A percentile compares a stretch with the other conserved stretches of the same genome.
Conservation (phyloP, 2,329 filamentous ascomycete genomes). For the Monosporascus sp. region DNA sequence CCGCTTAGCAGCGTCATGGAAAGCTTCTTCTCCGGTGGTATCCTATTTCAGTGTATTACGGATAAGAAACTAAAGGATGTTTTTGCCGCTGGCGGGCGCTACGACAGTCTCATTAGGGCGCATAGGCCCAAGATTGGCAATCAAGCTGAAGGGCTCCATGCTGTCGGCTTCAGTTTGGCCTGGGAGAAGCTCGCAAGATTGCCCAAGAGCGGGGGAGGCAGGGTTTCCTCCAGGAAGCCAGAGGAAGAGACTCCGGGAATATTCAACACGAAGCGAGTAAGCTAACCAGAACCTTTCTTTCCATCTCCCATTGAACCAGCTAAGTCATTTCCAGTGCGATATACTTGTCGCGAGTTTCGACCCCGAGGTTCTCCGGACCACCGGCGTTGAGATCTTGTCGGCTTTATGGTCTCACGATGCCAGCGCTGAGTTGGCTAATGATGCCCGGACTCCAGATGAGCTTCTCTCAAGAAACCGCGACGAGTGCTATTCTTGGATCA, state of each 20-base stretch:
- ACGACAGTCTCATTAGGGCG: conserved; percentile 83
- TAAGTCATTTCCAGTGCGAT: conserved; percentile 58
- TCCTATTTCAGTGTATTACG: conserved; percentile 87
- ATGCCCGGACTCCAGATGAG: conserved; percentile 74
- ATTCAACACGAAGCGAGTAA: conserved; percentile 59
- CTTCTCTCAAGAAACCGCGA: conserved; percentile 71
- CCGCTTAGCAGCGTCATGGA: conserved; percentile 87
- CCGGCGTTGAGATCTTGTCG: conserved; percentile 71
- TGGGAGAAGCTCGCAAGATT: conserved; percentile 77
- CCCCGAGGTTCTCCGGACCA: conserved; percentile 65
- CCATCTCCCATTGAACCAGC: neutral
- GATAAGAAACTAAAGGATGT: conserved; percentile 80
- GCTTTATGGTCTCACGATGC: conserved; percentile 79
- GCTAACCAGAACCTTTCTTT: conserved; percentile 21
- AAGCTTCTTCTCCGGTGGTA: conserved; percentile 78
- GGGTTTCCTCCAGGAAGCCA: conserved; percentile 62
- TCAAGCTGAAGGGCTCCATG: conserved; percentile 63
- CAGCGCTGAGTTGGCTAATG: conserved; percentile 79
- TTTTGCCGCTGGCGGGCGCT: conserved; percentile 88
- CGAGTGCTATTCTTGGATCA: conserved; percentile 77
- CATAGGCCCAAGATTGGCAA: conserved; percentile 66
- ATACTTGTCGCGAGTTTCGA: conserved; percentile 89
- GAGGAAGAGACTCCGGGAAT: conserved; percentile 58
- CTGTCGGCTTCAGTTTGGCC: conserved; percentile 86
- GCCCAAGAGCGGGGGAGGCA: conserved; percentile 44